Conservation (phyloP, 306 rosid genomes). For the Vicia sativa region DNA sequence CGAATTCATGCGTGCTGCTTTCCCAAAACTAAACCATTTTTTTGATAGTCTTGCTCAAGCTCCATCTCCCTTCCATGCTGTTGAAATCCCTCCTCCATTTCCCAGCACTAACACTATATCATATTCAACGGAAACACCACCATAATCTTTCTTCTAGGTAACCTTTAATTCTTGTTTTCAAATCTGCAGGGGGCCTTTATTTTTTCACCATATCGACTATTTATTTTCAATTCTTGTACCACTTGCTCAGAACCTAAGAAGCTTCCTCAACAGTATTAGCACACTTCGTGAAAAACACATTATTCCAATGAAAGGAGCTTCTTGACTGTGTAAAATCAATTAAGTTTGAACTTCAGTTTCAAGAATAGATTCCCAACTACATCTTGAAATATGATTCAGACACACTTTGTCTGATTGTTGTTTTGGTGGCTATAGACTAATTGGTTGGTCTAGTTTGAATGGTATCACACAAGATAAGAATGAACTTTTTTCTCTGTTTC, state of each 20-base stretch:
- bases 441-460: constrained; percentile 35
- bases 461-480: constrained; percentile 3
- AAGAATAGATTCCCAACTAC: constrained; percentile 12
- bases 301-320: constrained; percentile 27
- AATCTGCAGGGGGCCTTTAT: not conserved
- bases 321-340: constrained; percentile 28
- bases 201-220: not conserved
- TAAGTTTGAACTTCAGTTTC: constrained; percentile 19
- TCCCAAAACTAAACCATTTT: not conserved
- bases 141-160: not conserved
- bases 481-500: constrained; percentile 34
- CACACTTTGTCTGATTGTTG: constrained; percentile 11
- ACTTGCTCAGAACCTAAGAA: not conserved
- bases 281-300: not conserved
- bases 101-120: not conserved
- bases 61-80: not conserved
- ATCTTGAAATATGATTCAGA: constrained; percentile 5
- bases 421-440: constrained; percentile 32
- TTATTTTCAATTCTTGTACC: not conserved
- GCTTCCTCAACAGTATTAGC: not conserved
- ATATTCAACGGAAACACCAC: not conserved
- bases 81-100: not conserved
- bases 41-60: not conserved
- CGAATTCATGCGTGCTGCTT: not conserved
- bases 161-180: not conserved